Evolutionary conservation across 768 basidiomycete species (phyloP).

Genomic region (Coprinopsis strossmayeri): DNA sequence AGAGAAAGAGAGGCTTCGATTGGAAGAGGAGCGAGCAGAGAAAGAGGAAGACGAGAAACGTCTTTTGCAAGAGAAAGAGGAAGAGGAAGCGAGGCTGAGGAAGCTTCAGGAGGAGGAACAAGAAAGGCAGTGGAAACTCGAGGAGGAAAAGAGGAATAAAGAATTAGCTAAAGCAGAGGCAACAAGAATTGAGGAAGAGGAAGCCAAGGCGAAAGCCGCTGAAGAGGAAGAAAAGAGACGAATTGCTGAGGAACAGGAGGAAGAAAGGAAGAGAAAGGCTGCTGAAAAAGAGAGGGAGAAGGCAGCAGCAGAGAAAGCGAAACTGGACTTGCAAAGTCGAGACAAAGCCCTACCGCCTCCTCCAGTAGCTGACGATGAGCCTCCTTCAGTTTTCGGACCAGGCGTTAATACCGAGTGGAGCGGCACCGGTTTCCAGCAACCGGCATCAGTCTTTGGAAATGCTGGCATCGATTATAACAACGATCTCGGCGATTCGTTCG

Average conservation of each 20-base stretch:
- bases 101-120: conserved; percentile 4
- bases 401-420: background rate
- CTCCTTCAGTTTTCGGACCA: background rate
- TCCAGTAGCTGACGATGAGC: too few relatives aligned
- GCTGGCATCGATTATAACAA: background rate
- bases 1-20: background rate
- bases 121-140: conserved; percentile 3
- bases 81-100: conserved; percentile 1
- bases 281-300: background rate
- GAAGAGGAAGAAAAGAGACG: background rate
- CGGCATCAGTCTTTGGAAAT: background rate
- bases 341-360: too few relatives aligned
- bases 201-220: background rate
- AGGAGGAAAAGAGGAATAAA: background rate
- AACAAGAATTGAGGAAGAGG: background rate
- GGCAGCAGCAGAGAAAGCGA: background rate
- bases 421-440: background rate
- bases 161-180: background rate
- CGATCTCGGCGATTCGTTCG: background rate
- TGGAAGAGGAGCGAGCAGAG: background rate
- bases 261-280: conserved; percentile 2
- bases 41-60: background rate
- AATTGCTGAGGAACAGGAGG: background rate
- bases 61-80: conserved; percentile 4
- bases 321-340: too few relatives aligned